phyloP scores from a whole-genome alignment of 768 basidiomycete species.

The Boletus sp. region DNA sequence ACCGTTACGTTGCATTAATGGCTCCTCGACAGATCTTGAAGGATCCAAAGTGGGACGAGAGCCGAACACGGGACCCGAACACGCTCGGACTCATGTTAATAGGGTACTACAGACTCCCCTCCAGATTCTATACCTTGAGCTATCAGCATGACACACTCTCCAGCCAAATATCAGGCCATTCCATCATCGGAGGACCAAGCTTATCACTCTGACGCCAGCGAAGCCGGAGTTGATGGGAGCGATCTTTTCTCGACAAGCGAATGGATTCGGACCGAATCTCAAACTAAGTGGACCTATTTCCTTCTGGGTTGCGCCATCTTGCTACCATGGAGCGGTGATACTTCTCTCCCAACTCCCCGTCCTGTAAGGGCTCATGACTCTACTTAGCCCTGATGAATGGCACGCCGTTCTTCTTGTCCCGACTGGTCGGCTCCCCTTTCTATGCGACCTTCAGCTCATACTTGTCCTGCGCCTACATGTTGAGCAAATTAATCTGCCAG shows the following conservation, averaged over 20 bases:
- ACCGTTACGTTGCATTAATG: no score
- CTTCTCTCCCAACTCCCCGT: not conserved
- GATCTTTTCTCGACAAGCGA: constrained; percentile 24
- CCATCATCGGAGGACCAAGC: constrained; percentile 18
- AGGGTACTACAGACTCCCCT: not conserved
- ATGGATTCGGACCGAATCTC: constrained; percentile 34
- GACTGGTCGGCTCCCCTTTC: constrained; percentile 61
- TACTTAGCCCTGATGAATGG: constrained; percentile 79
- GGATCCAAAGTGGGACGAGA: no score
- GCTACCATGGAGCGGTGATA: constrained; percentile 86
- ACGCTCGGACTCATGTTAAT: no score
- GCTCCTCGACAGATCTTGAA: no score
- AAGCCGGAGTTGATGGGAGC: constrained; percentile 2
- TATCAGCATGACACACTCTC: constrained; percentile 8
- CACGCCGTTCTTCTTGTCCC: constrained; percentile 74
- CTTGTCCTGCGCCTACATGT: constrained; percentile 60
- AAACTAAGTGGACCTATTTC: constrained; percentile 64
- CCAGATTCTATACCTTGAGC: not conserved
- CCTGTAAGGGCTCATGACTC: not conserved
- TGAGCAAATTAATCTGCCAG: constrained; percentile 66
- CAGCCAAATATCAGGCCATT: constrained; percentile 17
- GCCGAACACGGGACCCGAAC: no score
- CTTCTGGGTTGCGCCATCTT: constrained; percentile 78
- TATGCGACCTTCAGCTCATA: constrained; percentile 63
- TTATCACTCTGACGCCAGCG: not conserved